These are phyloP conservation scores for Dioscorea alata DNA, from an alignment of 106 monocot species.

Conservation along the genomic window DNA sequence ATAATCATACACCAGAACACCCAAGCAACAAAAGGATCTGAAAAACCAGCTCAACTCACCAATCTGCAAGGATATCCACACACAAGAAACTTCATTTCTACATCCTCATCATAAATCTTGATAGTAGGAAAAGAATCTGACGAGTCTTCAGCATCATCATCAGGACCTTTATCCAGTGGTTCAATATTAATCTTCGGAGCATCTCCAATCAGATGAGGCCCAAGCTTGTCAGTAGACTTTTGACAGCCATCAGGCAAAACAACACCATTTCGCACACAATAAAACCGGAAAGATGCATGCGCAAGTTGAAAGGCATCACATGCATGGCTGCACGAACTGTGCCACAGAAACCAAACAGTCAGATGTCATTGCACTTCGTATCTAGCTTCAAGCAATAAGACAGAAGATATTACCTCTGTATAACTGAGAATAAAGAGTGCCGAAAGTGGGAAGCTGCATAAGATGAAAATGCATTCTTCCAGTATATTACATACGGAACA, in stretches of 20 bases:
- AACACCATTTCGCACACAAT: slow-evolving; percentile 48
- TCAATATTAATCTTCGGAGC: slow-evolving; percentile 64
- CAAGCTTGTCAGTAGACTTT: slow-evolving; percentile 35
- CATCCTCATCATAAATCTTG: slow-evolving; percentile 76
- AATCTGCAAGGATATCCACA: slow-evolving; percentile 74
- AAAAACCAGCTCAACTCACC: slow-evolving; percentile 33
- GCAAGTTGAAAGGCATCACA: slow-evolving; percentile 98
- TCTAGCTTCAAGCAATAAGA: background rate
- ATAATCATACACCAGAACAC: background rate
- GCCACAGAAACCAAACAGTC: slow-evolving; percentile 6
- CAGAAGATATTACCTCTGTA: slow-evolving; percentile 64
- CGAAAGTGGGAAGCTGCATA: slow-evolving; percentile 72
- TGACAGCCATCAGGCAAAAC: slow-evolving; percentile 24
- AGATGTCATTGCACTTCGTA: background rate
- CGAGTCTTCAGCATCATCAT: slow-evolving; percentile 32
- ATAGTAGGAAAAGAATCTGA: slow-evolving; percentile 56
- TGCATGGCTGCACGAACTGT: slow-evolving; percentile 75
- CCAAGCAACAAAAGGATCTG: background rate
- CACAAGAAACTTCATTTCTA: slow-evolving; percentile 67
- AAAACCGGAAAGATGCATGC: slow-evolving; percentile 73
- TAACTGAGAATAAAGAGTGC: slow-evolving; percentile 70
- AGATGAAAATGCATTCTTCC: slow-evolving; percentile 68
- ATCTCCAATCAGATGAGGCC: slow-evolving; percentile 71
- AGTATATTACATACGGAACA: slow-evolving; percentile 82
- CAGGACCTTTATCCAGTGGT: slow-evolving; percentile 32